phyloP scores from a whole-genome alignment of 345 rosid species.

The Anacardium occidentale region DNA sequence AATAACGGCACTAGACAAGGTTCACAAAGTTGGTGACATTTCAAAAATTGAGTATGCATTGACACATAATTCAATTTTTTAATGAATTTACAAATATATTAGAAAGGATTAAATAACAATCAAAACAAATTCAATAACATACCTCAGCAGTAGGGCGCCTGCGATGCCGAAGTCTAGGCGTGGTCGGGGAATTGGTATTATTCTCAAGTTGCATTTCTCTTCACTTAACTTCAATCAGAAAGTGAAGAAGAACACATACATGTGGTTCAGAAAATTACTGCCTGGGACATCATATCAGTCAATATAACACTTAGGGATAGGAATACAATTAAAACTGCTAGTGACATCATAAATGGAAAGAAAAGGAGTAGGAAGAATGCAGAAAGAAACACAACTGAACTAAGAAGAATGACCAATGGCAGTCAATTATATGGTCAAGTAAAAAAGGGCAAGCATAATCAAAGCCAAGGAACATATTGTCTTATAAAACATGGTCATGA shows the following conservation, averaged over 20 bases:
- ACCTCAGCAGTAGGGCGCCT: slow-evolving; percentile 75
- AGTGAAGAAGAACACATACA: slow-evolving; percentile 12
- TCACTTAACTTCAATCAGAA: slow-evolving; percentile 10
- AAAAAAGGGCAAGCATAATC: neutral
- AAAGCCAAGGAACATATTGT: neutral
- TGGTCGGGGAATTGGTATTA: slow-evolving; percentile 37
- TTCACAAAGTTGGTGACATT: neutral
- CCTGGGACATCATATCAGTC: slow-evolving; percentile 17
- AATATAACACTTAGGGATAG: no score
- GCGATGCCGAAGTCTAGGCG: slow-evolving; percentile 70
- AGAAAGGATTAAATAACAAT: slow-evolving; percentile 2
- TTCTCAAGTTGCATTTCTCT: slow-evolving; percentile 64
- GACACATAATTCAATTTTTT: neutral
- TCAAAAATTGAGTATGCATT: neutral
- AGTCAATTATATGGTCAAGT: no score
- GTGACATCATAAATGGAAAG: neutral
- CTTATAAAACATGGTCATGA: neutral
- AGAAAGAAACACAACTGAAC: neutral
- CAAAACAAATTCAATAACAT: slow-evolving; percentile 17
- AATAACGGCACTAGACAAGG: neutral
- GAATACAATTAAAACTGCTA: neutral
- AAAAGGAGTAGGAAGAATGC: neutral
- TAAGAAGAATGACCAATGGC: neutral
- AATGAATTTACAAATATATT: neutral
- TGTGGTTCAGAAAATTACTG: neutral